These are phyloP conservation scores for Scutellaria barbata DNA, from an alignment of 257 asterid species.

Conservation along the genomic window DNA sequence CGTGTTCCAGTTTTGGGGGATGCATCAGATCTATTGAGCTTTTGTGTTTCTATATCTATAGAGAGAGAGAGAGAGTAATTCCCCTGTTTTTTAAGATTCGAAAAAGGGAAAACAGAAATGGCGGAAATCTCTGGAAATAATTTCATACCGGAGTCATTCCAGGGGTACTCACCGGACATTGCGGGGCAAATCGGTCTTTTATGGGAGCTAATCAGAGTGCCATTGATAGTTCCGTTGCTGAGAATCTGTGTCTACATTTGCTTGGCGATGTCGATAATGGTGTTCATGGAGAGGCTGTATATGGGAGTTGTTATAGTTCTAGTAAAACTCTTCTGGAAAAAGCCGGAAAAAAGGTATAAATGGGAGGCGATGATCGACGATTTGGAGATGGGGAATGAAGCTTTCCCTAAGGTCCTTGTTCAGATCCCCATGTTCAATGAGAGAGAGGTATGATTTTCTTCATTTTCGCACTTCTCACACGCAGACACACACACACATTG, in stretches of 20 bases:
- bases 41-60: background rate
- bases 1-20: background rate
- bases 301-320: conserved; percentile 79
- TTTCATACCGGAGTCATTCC: conserved; percentile 56
- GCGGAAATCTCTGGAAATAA: conserved; percentile 59
- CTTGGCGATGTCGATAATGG: conserved; percentile 79
- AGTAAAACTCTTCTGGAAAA: conserved; percentile 74
- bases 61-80: background rate
- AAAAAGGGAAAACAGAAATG: conserved; percentile 41
- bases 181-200: conserved; percentile 74
- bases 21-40: conserved; percentile 38
- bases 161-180: conserved; percentile 59
- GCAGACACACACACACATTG: conserved; percentile 20
- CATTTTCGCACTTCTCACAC: background rate
- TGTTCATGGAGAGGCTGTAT: conserved; percentile 80
- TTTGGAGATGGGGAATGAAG: conserved; percentile 59
- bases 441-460: conserved; percentile 59
- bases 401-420: conserved; percentile 74
- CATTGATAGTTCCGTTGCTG: conserved; percentile 72
- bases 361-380: conserved; percentile 72
- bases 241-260: conserved; percentile 64
- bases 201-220: conserved; percentile 75
- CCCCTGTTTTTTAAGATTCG: conserved; percentile 26
- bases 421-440: conserved; percentile 98
- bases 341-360: conserved; percentile 74